Evolutionary conservation across 2,329 filamentous ascomycete genomes (phyloP).

Genomic region (Fusarium scirpi): DNA sequence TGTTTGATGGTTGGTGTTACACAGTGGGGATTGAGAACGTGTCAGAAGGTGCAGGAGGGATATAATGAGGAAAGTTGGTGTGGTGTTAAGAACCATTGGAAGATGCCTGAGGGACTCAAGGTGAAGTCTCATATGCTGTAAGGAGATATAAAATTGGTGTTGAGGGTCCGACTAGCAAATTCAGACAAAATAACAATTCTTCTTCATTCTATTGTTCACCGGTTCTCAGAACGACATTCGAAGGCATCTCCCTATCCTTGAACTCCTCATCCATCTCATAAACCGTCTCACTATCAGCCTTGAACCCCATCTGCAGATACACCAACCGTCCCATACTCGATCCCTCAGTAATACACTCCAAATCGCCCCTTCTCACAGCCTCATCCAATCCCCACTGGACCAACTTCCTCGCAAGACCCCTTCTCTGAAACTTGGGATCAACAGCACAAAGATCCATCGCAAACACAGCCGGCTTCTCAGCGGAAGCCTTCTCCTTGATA

Average conservation of each 20-base stretch:
- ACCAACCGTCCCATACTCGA: conserved; percentile 62
- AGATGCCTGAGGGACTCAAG: conserved; percentile 53
- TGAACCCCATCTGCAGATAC: conserved; percentile 61
- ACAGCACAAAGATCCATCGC: conserved; percentile 65
- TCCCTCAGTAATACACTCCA: conserved; percentile 60
- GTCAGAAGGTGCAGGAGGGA: conserved; percentile 68
- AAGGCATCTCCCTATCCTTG: conserved; percentile 50
- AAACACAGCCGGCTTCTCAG: conserved; percentile 59
- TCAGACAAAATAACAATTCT: background rate
- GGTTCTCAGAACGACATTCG: conserved; percentile 63
- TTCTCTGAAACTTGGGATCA: conserved; percentile 64
- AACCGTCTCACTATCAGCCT: conserved; percentile 56
- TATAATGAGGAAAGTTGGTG: conserved; percentile 89
- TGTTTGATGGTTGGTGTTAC: conserved; percentile 78
- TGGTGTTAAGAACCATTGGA: conserved; percentile 73
- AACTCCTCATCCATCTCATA: conserved; percentile 61
- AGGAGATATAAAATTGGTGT: conserved; percentile 5
- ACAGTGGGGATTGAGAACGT: conserved; percentile 74
- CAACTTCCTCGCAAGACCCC: conserved; percentile 58
- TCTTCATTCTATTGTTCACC: conserved; percentile 18
- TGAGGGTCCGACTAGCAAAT: background rate
- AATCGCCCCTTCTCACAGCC: conserved; percentile 54
- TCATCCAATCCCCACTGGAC: conserved; percentile 63
- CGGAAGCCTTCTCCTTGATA: conserved; percentile 54
- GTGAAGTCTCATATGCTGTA: conserved; percentile 44